phyloP scores from a whole-genome alignment of 129 eudicot species.

The Artemisia annua region DNA sequence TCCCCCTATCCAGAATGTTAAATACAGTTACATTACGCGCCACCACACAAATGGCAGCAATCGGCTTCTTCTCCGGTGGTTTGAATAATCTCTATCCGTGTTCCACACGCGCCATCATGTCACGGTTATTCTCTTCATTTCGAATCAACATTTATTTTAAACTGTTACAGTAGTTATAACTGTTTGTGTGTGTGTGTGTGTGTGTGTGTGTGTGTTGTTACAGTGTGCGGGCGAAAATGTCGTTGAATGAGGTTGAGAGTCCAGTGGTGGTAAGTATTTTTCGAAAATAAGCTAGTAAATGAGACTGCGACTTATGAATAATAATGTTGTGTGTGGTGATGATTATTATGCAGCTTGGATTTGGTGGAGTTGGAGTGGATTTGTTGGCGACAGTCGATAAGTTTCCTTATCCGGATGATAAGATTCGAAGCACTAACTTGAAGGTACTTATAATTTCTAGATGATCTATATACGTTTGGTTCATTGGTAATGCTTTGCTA shows the following conservation, averaged over 20 bases:
- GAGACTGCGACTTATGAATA: background rate
- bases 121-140: constrained; percentile 1
- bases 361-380: constrained; percentile 68
- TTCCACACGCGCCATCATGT: constrained; percentile 19
- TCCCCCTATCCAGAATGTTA: constrained; percentile 18
- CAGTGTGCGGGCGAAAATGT: constrained; percentile 38
- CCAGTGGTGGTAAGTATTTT: constrained; percentile 51
- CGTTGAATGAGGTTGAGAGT: constrained; percentile 42
- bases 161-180: background rate
- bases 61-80: constrained; percentile 1
- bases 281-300: background rate
- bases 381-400: constrained; percentile 67
- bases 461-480: no score
- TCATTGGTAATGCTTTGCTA: no score
- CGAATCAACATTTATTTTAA: background rate
- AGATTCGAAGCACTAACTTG: constrained; percentile 78
- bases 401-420: constrained; percentile 89
- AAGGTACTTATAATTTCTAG: no score
- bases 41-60: constrained; percentile 1
- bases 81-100: background rate
- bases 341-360: constrained; percentile 54
- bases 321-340: background rate
- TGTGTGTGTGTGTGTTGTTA: background rate
- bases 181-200: no score
- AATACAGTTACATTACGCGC: background rate